Base-by-base conservation (phyloP, 2,329 filamentous ascomycete species). In the Aspergillus hortae region DNA sequence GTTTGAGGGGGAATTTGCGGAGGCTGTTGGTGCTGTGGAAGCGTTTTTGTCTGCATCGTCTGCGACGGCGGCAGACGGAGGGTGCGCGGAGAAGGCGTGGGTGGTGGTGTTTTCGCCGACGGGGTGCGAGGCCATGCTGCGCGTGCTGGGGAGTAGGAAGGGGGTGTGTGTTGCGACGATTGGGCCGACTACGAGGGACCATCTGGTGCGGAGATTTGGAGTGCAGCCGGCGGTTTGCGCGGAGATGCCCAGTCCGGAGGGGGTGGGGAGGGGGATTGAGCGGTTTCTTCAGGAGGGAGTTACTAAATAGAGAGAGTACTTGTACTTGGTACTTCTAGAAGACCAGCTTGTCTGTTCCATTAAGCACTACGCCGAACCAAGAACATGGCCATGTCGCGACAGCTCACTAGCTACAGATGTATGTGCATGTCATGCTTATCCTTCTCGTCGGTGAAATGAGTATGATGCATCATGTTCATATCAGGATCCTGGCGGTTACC, bases 111-210 rank as follows among this genome's bases (percentile, higher is more conserved):
- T 86, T 57, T 85, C 82, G 46, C 83, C 83, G 4, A 81, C 80
- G 30, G 83, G 82, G 11, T 85, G 82, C 61, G 78, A 80, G 61
- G 79, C 80, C 14, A 83, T 86, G 80, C 68, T 86, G 10, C 73
- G 75, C 53, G 75, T 77, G 47, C 63, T 86, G 48, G 72, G 67
- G 23, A 41, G 50, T 9, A 50, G 54, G 33, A 47, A 19, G 42
- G 45, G 14, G 44, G 52, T 85, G 1, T 84, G 82, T 56, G 77
- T 97, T 55, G 90, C 87, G 12, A 95, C 92, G 0, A 99, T 99
- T 70, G 94, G 94, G 0, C 92, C 94, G 11, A 99, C 94, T 15
- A 99, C 94, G 10, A 80, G 86, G 56, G 85, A 91, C 60, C 85
- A 90, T 71, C 73, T 99, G 48, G 57, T 61, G 6, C 59, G 56